Base-by-base conservation (phyloP, 768 basidiomycete species). In the Rhodocollybia butyracea region DNA sequence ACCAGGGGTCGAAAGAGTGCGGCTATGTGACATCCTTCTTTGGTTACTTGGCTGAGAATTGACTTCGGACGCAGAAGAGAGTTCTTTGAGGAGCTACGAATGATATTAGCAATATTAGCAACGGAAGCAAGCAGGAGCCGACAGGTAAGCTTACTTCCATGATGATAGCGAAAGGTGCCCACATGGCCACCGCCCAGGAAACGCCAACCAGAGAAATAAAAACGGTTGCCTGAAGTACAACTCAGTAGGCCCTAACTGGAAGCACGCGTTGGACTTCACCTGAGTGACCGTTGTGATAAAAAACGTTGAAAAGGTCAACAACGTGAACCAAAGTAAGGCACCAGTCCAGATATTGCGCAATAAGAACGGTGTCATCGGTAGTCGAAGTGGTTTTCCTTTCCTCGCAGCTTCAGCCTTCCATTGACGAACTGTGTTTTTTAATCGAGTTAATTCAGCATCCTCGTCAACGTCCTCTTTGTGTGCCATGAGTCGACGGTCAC, bases 131-230 rank as follows among this genome's bases (percentile, higher is more conserved):
- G 5, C 15, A 29, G 5, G 2, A 31, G 47, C 21, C 10, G 34
- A 26, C 5, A 31, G 26, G 3, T 62, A n/a, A n/a, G n/a, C 80
- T 47, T 59, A 83, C 93, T 83, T 95, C 94, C 94, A 98, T 98
- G 71, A 98, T 92, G 64, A 97, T 94, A 19, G 94, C 90, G 61
- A 97, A 97, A 2, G 94, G 94, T 15, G 92, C 91, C 95, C 95
- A 97, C 73, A 91, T 92, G n/a, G 95, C 92, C 38, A 97, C 91
- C 10, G 94, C 91, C 95, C 95, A 98, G 68, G 89, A 95, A 34
- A 97, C 88, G 40, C 95, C 95, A 22, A 96, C 84, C 50, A 95
- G 66, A 50, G 85, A 85, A 54, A 97, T 90, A 63, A 89, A 85
- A 17, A 86, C 69, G 15, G 91, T 91, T 8, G 95, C 95, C 81